Percentiles rank a stretch among this genome's conserved stretches.
phyloP scores from a whole-genome alignment of 129 eudicot genomes.

The Logfia minima region DNA sequence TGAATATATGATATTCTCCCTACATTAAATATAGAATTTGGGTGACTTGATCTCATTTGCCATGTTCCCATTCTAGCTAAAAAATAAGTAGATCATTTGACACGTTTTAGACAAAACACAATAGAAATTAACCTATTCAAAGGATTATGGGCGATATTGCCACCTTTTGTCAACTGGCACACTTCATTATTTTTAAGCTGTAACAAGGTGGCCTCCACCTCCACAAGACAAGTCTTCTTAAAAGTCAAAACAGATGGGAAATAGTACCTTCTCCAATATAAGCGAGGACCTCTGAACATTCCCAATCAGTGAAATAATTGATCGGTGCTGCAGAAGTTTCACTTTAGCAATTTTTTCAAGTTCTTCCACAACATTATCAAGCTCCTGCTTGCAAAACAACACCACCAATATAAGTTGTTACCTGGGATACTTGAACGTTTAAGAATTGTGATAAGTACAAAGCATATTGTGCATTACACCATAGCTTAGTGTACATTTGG shows the following conservation, averaged over 20 bases:
- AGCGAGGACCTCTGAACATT: slow-evolving; percentile 95
- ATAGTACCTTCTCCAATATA: slow-evolving; percentile 79
- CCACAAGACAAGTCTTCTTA: background rate
- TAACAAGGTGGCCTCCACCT: background rate
- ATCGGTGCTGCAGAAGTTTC: slow-evolving; percentile 74
- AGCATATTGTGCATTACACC: background rate
- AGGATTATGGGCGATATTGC: background rate
- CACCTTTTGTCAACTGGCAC: background rate
- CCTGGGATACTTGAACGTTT: slow-evolving; percentile 5
- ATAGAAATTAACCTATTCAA: background rate
- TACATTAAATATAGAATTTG: no score
- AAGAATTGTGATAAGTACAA: background rate
- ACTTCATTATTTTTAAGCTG: background rate
- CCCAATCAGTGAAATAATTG: slow-evolving; percentile 95
- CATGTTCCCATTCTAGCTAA: background rate
- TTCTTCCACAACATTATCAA: slow-evolving; percentile 91
- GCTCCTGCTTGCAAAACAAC: slow-evolving; percentile 54
- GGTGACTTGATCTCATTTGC: no score
- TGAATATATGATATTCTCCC: no score
- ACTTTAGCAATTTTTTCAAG: slow-evolving; percentile 94
- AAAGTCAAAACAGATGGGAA: background rate
- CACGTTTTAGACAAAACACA: background rate
- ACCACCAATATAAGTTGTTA: slow-evolving; percentile 2
- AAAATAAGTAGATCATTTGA: background rate
- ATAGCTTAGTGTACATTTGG: slow-evolving; percentile 8